Base-by-base conservation (phyloP, 768 basidiomycete genomes). In the Astraeus odoratus region DNA sequence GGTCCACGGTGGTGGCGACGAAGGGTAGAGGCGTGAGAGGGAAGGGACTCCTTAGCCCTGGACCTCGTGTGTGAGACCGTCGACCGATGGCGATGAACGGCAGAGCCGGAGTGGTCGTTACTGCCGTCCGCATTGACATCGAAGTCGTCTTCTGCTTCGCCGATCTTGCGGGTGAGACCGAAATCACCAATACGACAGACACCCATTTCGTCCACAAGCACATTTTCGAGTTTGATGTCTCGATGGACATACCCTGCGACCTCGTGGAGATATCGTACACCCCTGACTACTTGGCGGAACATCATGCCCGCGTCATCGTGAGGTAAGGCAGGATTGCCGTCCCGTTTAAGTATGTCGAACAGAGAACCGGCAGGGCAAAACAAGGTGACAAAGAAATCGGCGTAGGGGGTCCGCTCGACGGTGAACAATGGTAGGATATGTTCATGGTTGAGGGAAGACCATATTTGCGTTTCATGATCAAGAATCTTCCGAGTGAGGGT, bases 211-310 rank as follows among this genome's bases (percentile, higher is more conserved):
- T 94, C 90, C 43, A 94, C 82, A 34, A 98, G 78, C 39, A 98
- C 81, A 68, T 99, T 99, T 67, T 98, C 96, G 48, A 96, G 78
- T 70, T 99, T 99, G 63, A 99, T 71, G 67, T 99, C 96, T 55
- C 92, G 78, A 68, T 99, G 95, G 43, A 94, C 85, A 54, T 85
- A 78, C 7, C 74, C 66, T 22, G 80, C 83, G 33, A 77, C 76
- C 47, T 83, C 78, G 62, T 95, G 91, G 58, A 95, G 65, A 67
- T 93, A 93, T 42, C 80, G 75, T 58, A 93, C 65, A 16, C 87
- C 90, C 44, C 83, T 71, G 41, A 89, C 86, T 53, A 94, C 76
- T 70, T 94, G 89, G 43, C 83, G 74, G 59, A 93, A 90, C 76
- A 90, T 81, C 73, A 80, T 83, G 41, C 86, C 86, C 3, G 75